A percentile compares a stretch with the other conserved stretches of the same genome.
phyloP scores from a whole-genome alignment of 2,329 filamentous ascomycete species.

The Neurospora sp. region DNA sequence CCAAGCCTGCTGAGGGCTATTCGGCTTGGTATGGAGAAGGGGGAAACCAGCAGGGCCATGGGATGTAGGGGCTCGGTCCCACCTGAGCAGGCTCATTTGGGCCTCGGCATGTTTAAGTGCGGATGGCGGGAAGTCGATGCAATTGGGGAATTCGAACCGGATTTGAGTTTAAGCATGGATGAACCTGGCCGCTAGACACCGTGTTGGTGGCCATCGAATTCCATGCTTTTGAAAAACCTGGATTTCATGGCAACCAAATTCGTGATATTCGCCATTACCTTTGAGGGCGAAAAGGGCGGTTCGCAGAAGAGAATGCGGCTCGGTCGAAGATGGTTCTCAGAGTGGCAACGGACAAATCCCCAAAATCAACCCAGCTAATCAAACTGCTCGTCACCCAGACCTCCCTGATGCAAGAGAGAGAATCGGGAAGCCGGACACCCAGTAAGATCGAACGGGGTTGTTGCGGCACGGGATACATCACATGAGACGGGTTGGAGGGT shows the following conservation, averaged over 20 bases:
- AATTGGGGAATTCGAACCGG: not conserved
- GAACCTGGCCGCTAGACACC: not conserved
- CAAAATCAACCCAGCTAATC: not conserved
- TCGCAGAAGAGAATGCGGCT: not conserved
- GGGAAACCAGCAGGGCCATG: constrained; percentile 10
- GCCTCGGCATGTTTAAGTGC: not conserved
- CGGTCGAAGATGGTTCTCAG: not conserved
- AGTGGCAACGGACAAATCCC: not conserved
- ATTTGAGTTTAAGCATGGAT: not conserved
- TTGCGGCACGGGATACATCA: not conserved
- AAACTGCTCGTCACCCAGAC: not conserved
- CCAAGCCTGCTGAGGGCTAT: constrained; percentile 28
- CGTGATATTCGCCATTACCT: not conserved
- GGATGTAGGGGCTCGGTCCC: not conserved
- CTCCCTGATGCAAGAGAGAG: not conserved
- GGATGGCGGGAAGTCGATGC: not conserved
- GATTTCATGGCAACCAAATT: not conserved
- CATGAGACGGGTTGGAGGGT: not conserved
- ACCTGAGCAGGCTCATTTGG: not conserved
- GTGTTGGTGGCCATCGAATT: not conserved
- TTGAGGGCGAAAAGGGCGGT: not conserved
- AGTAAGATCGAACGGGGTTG: not conserved
- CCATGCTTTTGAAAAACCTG: not conserved
- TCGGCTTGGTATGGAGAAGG: constrained; percentile 28
- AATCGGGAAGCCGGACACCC: not conserved